A percentile compares a stretch with the other conserved stretches of the same genome.
phyloP scores from a whole-genome alignment of 2,329 filamentous ascomycete genomes.

The Beauveria rudraprayagi region DNA sequence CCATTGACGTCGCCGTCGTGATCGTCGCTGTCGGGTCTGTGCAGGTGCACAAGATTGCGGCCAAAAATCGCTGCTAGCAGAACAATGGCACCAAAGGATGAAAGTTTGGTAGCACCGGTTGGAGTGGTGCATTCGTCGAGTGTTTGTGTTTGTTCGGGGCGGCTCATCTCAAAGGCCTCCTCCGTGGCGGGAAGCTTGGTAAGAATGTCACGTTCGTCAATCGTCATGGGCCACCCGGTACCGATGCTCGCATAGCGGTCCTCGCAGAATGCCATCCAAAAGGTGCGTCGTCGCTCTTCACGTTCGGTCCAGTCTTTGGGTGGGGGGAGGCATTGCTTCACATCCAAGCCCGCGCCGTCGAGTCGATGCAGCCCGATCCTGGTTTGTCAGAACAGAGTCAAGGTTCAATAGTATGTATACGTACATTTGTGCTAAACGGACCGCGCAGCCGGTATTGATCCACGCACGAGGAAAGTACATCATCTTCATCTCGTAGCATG shows the following conservation, averaged over 20 bases:
- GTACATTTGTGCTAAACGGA: slow-evolving; percentile 77
- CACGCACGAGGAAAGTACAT: slow-evolving; percentile 96
- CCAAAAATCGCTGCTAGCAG: slow-evolving; percentile 87
- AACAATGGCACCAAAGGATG: slow-evolving; percentile 70
- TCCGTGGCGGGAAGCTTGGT: slow-evolving; percentile 80
- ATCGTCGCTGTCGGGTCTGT: slow-evolving; percentile 75
- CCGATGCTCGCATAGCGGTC: slow-evolving; percentile 93
- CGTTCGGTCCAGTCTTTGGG: slow-evolving; percentile 89
- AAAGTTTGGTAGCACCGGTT: slow-evolving; percentile 64
- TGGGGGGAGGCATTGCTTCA: slow-evolving; percentile 83
- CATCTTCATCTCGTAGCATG: slow-evolving; percentile 88
- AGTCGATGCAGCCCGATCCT: slow-evolving; percentile 90
- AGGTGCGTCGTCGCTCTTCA: slow-evolving; percentile 84
- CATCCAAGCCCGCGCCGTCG: slow-evolving; percentile 74
- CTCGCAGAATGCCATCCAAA: slow-evolving; percentile 88
- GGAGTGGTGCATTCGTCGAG: slow-evolving; percentile 63
- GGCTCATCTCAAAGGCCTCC: slow-evolving; percentile 75
- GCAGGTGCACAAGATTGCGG: slow-evolving; percentile 81
- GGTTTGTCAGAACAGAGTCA: slow-evolving; percentile 36
- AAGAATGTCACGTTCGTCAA: slow-evolving; percentile 86
- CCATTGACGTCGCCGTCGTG: slow-evolving; percentile 83
- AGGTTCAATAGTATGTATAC: slow-evolving; percentile 16
- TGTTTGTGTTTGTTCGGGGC: slow-evolving; percentile 61
- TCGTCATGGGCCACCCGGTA: slow-evolving; percentile 91
- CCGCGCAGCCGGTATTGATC: slow-evolving; percentile 79